Base-by-base conservation (phyloP, 768 basidiomycete species). In the Fibroporia radiculosa region DNA sequence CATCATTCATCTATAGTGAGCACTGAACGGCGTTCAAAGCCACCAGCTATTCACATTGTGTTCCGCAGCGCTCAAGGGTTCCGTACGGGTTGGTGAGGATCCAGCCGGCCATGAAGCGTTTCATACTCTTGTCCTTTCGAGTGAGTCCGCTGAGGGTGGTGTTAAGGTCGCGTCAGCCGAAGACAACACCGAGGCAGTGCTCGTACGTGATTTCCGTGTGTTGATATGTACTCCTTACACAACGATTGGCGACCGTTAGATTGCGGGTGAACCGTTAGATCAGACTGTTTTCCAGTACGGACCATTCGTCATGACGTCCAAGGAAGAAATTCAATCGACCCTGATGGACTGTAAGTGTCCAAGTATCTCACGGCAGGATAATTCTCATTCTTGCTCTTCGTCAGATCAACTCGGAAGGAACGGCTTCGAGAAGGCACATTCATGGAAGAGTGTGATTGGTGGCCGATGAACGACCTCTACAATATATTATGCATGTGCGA, bases 341-440 rank as follows among this genome's bases (percentile, higher is more conserved):
- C 64, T 98, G 48, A 56, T 75, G 23, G 93, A 97, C 55, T 93
- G 84, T 84, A 62, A 68, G 71, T 60, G 25, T 22, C 35, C 36
- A 6, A 22, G n/a, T 38, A 24, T 18, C 16, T 22, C 32, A 29
- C 28, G 23, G 12, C 16, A 13, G 35, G 22, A n/a, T 11, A 20
- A 11, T 40, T 33, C 29, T 36, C 55, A 27, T 48, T 42, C 50
- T 25, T 49, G 36, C 18, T 44, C 26, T 48, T 42, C 38, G 40
- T 14, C 50, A 89, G 84, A 89, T 60, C 85, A 80, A 65, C 62
- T 66, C 32, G 85, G 80, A 27, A 65, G 56, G 53, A 96, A 97
- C 57, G 95, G 95, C 3, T 97, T 97, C 61, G 95, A 97, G 65
- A 82, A 80, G 51, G 93, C 82, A 6, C 82, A 80, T 50, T 80